phyloP scores from a whole-genome alignment of 805 yeast genomes.

The Wickerhamiella brachini region DNA sequence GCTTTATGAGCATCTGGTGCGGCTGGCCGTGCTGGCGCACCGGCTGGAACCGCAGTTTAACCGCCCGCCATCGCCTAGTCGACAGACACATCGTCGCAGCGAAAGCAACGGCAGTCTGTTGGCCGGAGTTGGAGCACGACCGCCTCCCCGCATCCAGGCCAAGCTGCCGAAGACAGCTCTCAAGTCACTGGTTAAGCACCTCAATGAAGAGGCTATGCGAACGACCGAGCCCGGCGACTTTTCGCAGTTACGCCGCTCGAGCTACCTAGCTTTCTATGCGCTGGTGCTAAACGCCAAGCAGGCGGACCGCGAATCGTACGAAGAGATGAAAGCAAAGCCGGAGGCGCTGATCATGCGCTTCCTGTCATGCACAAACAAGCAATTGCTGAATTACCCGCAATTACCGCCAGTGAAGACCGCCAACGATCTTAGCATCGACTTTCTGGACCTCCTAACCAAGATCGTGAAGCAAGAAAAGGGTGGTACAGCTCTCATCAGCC shows the following conservation, averaged over 20 bases:
- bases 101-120: background rate
- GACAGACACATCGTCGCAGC: background rate
- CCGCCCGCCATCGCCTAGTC: background rate
- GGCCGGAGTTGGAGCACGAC: background rate
- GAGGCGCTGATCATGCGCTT: slow-evolving; percentile 25
- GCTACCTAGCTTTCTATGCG: slow-evolving; percentile 49
- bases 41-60: slow-evolving; percentile 41
- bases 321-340: slow-evolving; percentile 19
- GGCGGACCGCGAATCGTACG: slow-evolving; percentile 21
- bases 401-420: background rate
- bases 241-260: slow-evolving; percentile 41
- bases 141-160: slow-evolving; percentile 11
- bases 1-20: slow-evolving; percentile 40
- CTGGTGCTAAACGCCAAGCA: slow-evolving; percentile 33
- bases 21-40: slow-evolving; percentile 44
- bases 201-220: slow-evolving; percentile 22
- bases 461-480: slow-evolving; percentile 14
- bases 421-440: slow-evolving; percentile 16
- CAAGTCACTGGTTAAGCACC: slow-evolving; percentile 23
- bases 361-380: slow-evolving; percentile 22
- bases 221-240: slow-evolving; percentile 21
- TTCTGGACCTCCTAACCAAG: slow-evolving; percentile 20
- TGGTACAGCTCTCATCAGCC: slow-evolving; percentile 12
- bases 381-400: slow-evolving; percentile 11
- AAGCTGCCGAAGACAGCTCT: slow-evolving; percentile 21